These are phyloP conservation scores for Pezicula carpinea DNA, from an alignment of 2,329 filamentous ascomycete genomes.

Conservation along the genomic window DNA sequence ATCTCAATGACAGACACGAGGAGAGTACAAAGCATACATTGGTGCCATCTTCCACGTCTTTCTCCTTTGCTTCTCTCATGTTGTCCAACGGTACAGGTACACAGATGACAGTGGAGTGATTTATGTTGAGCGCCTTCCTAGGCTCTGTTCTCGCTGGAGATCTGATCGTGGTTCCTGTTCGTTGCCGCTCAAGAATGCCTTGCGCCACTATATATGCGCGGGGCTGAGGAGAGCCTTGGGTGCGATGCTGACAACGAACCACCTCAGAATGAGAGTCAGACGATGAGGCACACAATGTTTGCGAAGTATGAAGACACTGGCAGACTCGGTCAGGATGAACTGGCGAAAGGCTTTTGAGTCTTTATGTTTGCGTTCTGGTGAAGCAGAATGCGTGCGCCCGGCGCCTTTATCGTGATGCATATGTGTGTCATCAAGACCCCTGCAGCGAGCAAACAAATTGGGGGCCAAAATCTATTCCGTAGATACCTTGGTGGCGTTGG, in stretches of 20 bases:
- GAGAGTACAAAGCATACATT: background rate
- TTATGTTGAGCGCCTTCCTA: background rate
- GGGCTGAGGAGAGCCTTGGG: background rate
- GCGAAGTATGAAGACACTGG: background rate
- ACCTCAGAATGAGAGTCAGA: background rate
- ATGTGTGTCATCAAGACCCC: background rate
- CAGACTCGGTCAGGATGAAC: background rate
- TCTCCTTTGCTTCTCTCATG: background rate
- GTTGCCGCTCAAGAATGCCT: conserved; percentile 1
- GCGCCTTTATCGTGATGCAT: background rate
- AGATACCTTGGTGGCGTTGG: too few relatives aligned
- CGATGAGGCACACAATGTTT: background rate
- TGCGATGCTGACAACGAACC: conserved; percentile 1
- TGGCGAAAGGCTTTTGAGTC: background rate
- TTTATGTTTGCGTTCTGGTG: background rate
- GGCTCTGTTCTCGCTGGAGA: background rate
- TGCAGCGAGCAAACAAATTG: background rate
- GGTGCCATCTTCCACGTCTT: background rate
- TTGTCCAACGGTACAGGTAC: background rate
- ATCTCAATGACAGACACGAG: background rate
- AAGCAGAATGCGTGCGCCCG: background rate
- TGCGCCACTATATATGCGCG: background rate
- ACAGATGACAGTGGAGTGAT: background rate
- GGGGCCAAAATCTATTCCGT: too few relatives aligned
- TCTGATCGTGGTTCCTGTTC: background rate